These are phyloP conservation scores for Lagenaria siceraria DNA, from an alignment of 306 rosid genomes.

Conservation along the genomic window DNA sequence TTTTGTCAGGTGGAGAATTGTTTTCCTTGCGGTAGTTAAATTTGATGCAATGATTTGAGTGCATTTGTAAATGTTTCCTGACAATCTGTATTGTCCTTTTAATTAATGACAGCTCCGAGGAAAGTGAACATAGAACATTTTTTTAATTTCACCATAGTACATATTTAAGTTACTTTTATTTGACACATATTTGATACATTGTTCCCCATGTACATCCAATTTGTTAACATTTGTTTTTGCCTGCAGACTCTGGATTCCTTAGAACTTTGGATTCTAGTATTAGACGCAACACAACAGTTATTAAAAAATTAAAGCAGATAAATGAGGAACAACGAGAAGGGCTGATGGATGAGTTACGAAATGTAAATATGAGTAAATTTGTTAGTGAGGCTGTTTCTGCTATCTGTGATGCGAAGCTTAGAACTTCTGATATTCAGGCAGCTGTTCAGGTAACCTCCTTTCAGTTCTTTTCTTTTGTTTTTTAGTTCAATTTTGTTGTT, in stretches of 20 bases:
- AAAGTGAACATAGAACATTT: neutral
- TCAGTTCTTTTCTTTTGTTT: neutral
- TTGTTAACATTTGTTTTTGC: conserved; percentile 10
- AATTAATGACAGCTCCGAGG: neutral
- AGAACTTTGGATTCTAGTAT: conserved; percentile 95
- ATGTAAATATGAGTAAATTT: conserved; percentile 94
- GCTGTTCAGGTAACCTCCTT: conserved; percentile 67
- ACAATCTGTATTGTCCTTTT: neutral
- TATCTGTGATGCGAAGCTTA: conserved; percentile 89
- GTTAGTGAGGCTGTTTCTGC: conserved; percentile 96
- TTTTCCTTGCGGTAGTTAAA: neutral
- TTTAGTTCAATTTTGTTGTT: neutral
- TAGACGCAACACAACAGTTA: conserved; percentile 90
- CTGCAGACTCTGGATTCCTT: conserved; percentile 69
- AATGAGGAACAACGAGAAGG: conserved; percentile 93
- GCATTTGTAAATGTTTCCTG: neutral
- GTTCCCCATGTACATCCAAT: neutral
- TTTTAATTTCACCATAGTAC: neutral
- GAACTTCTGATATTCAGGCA: conserved; percentile 86
- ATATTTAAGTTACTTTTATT: neutral
- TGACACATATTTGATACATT: neutral
- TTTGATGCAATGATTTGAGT: neutral
- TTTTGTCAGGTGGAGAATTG: neutral
- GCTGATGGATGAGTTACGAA: conserved; percentile 70
- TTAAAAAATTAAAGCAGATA: conserved; percentile 89